Conservation (phyloP, 495 filamentous ascomycete genomes). For the Penicillium maclennaniae region DNA sequence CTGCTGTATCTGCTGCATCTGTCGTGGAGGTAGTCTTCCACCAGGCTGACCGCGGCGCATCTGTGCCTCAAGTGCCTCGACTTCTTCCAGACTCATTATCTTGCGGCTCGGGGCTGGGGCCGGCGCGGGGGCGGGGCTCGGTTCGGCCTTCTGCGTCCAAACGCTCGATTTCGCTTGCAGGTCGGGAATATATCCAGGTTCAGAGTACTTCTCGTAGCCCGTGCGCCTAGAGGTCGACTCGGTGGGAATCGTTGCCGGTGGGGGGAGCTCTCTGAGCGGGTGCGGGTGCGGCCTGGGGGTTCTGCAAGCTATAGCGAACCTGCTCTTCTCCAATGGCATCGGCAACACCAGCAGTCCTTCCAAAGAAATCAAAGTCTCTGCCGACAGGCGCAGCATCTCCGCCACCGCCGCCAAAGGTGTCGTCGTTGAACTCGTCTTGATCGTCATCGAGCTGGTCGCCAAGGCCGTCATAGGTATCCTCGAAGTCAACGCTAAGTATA, state of each 20-base stretch:
- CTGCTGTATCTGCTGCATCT: constrained; percentile 27
- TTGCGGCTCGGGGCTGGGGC: constrained; percentile 40
- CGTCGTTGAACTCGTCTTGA: constrained; percentile 93
- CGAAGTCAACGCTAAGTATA: constrained; percentile 71
- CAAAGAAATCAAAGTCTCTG: constrained; percentile 97
- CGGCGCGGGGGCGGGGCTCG: constrained; percentile 15
- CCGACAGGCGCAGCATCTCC: constrained; percentile 53
- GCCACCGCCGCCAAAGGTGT: constrained; percentile 78
- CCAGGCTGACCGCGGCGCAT: constrained; percentile 66
- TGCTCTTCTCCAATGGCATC: constrained; percentile 87
- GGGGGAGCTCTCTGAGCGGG: constrained; percentile 15
- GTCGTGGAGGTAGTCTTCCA: constrained; percentile 34
- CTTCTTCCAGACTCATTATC: constrained; percentile 95
- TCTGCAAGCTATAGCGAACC: constrained; percentile 67
- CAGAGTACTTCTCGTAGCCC: constrained; percentile 85
- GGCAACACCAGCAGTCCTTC: constrained; percentile 79
- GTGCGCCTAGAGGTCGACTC: constrained; percentile 52
- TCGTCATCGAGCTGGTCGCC: constrained; percentile 89
- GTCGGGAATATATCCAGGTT: constrained; percentile 72
- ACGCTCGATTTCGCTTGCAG: constrained; percentile 89
- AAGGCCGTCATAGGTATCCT: constrained; percentile 96
- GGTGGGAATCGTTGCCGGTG: constrained; percentile 12
- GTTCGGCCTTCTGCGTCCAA: constrained; percentile 67
- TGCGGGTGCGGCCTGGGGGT: constrained; percentile 44
- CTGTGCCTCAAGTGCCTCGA: constrained; percentile 94